Evolutionary conservation across 225 moss, liverwort and hornwort genomes (phyloP), one percentile per base, ranked within the genome.

Genomic region (Pleurozium schreberi): DNA sequence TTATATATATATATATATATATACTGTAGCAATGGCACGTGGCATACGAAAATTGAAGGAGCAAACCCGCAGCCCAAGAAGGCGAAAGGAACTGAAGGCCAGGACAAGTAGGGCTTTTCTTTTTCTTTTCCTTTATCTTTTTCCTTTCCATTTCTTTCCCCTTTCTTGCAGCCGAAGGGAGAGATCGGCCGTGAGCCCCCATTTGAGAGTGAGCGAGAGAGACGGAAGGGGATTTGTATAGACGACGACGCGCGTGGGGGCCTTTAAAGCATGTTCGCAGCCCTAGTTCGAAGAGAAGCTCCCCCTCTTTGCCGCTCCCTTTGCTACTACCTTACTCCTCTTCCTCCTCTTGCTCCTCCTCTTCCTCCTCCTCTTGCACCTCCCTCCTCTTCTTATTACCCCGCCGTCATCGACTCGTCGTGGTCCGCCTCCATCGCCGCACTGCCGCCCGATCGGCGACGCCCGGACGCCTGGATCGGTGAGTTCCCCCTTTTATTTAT

Each of bases 391-490:
- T 38, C 52, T 14, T 38, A 23, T 13, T 1, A 22, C 52, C 12
- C 67, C 53, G 50, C 49, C 63, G 61, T 17, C 81, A 38, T 47
- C 73, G 43, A 57, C 57, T 43, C 57, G n/a, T 50, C 12, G 71
- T 58, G 61, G 27, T n/a, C 78, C 58, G 88, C 88, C 75, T 88
- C 60, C 57, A 55, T 9, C 87, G 66, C 79, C 55, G 31, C 58
- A 9, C 38, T 57, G 12, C 79, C 71, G 36, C 81, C 78, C 64
- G 88, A 75, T 75, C 83, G 83, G 55, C 83, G 68, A 84, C 84
- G 53, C 33, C 38, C 88, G 70, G 75, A 70, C 88, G 70, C 88
- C 83, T 84, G 75, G 88, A 84, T 88, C 88, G 88, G 88, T 88
- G 84, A 42, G 88, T 75, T 20, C 25, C 26, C 3, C 25, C 19